Evolutionary conservation across 1,139 yeast genomes (phyloP).

Genomic region (Yamadazyma siamensis): DNA sequence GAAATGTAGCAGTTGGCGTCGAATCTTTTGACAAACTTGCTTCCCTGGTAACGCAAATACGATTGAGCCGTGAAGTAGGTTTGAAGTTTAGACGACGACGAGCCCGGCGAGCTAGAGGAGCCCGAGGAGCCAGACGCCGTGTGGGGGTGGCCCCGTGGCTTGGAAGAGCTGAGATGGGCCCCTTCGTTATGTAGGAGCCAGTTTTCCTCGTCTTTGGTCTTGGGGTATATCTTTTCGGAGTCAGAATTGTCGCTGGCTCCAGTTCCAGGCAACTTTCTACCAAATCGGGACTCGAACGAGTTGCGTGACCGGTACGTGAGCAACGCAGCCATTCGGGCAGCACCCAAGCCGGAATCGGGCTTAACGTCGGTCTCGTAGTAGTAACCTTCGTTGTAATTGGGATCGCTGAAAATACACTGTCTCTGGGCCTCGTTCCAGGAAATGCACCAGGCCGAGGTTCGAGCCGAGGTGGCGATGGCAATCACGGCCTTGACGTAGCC

Average conservation of each 20-base stretch:
- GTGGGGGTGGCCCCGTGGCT: slow-evolving; percentile 5
- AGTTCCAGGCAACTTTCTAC: slow-evolving; percentile 61
- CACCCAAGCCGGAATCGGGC: slow-evolving; percentile 84
- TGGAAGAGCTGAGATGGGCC: slow-evolving; percentile 16
- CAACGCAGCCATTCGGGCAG: slow-evolving; percentile 96
- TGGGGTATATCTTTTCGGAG: slow-evolving; percentile 23
- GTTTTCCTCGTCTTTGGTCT: slow-evolving; percentile 43
- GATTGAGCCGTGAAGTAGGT: slow-evolving; percentile 94
- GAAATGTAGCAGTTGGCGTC: slow-evolving; percentile 97
- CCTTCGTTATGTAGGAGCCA: slow-evolving; percentile 48
- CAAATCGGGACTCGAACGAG: slow-evolving; percentile 86
- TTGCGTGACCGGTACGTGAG: slow-evolving; percentile 89
- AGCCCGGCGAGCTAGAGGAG: slow-evolving; percentile 2
- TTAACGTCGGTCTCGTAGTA: slow-evolving; percentile 68
- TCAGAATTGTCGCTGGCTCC: slow-evolving; percentile 13
- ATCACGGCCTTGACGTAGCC: slow-evolving; percentile 69
- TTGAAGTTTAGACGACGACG: slow-evolving; percentile 51
- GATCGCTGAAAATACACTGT: slow-evolving; percentile 92
- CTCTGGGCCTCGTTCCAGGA: slow-evolving; percentile 99
- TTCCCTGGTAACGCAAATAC: slow-evolving; percentile 89
- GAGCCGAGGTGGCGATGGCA: slow-evolving; percentile 90
- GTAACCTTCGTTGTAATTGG: slow-evolving; percentile 87
- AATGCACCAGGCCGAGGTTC: slow-evolving; percentile 97
- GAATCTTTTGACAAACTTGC: slow-evolving; percentile 81
- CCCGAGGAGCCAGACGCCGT: background rate